Evolutionary conservation across 129 eudicot species (phyloP).

Genomic region (Flaveria linearis): DNA sequence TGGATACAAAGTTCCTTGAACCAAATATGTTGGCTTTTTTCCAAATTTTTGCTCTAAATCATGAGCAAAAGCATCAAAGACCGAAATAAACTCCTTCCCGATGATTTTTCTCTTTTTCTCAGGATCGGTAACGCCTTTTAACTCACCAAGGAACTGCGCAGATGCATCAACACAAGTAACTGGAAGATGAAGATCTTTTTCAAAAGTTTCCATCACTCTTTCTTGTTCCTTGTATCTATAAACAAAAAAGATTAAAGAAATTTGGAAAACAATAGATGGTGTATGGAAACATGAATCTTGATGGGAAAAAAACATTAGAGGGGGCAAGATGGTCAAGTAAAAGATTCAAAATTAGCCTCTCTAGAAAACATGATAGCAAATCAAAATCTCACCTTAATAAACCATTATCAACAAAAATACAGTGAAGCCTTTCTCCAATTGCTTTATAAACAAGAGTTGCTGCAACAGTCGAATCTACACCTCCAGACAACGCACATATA

Average conservation of each 20-base stretch:
- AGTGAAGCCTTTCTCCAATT: slow-evolving; percentile 90
- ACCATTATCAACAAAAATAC: slow-evolving; percentile 92
- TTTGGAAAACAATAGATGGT: background rate
- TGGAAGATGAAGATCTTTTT: slow-evolving; percentile 87
- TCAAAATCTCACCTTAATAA: slow-evolving; percentile 57
- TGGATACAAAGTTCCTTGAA: slow-evolving; percentile 97
- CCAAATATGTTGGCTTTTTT: slow-evolving; percentile 74
- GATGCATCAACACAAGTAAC: slow-evolving; percentile 94
- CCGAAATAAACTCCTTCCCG: slow-evolving; percentile 83
- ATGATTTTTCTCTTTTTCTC: slow-evolving; percentile 85
- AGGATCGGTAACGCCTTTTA: slow-evolving; percentile 90
- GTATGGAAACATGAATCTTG: too few species aligned
- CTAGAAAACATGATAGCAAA: background rate
- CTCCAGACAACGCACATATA: slow-evolving; percentile 94
- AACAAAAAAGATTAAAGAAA: background rate
- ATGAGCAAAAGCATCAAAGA: slow-evolving; percentile 84
- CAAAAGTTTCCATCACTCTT: slow-evolving; percentile 93
- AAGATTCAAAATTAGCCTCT: background rate
- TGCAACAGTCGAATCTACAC: slow-evolving; percentile 97
- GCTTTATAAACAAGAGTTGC: slow-evolving; percentile 96
- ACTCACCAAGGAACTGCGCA: slow-evolving; percentile 66
- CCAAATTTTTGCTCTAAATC: slow-evolving; percentile 77
- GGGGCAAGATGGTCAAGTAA: slow-evolving; percentile 4
- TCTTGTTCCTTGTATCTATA: slow-evolving; percentile 82
- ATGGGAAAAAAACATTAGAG: background rate